These are phyloP conservation scores for Fagus sylvatica DNA, from an alignment of 306 rosid species.

Conservation along the genomic window DNA sequence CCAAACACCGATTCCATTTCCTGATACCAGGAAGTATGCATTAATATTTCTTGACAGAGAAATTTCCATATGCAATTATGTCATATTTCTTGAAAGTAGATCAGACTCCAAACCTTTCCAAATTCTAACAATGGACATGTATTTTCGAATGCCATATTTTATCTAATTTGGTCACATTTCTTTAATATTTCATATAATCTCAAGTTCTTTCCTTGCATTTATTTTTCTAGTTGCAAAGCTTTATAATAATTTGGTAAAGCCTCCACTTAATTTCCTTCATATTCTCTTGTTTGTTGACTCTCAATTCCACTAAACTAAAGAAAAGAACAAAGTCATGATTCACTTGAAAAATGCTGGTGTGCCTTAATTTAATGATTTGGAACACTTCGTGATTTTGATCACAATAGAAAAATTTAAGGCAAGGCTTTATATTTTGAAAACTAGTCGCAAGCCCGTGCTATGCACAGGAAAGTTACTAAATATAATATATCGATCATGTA, in stretches of 20 bases:
- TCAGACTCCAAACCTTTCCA: neutral
- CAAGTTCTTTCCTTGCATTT: neutral
- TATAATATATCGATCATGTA: too few species aligned
- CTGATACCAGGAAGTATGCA: constrained; percentile 39
- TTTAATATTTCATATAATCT: neutral
- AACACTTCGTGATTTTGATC: neutral
- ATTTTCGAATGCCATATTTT: neutral
- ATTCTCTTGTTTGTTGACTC: neutral
- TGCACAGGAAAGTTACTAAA: too few species aligned
- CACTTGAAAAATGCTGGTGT: neutral
- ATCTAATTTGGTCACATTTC: neutral
- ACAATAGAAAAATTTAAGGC: too few species aligned
- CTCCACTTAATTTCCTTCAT: too few species aligned
- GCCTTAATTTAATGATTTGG: neutral
- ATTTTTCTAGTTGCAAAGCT: too few species aligned
- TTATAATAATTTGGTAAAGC: too few species aligned
- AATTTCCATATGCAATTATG: neutral
- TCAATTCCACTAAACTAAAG: neutral
- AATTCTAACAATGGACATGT: neutral
- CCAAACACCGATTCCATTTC: constrained; percentile 86
- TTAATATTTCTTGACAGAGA: neutral
- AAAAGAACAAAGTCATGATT: neutral
- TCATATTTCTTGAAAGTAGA: neutral
- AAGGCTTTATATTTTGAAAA: too few species aligned
- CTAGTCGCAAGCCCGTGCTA: too few species aligned